These are phyloP conservation scores for Agroathelia rolfsii DNA, from an alignment of 1,284 basidiomycete genomes.

Conservation along the genomic window DNA sequence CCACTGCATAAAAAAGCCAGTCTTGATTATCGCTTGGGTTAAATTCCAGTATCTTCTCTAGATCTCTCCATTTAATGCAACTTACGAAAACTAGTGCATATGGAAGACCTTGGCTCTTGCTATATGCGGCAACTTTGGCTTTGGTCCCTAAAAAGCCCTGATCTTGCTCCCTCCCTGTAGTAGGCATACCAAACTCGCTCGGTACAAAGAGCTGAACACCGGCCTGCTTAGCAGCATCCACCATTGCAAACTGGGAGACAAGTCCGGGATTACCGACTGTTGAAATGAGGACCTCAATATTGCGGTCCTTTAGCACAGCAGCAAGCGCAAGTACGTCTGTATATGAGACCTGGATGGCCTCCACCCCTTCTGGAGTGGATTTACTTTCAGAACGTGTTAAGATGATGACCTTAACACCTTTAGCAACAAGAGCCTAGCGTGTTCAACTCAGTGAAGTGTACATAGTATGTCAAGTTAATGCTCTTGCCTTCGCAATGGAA, in stretches of 20 bases:
- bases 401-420: conserved; percentile 11
- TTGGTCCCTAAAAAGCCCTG: too few relatives aligned
- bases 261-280: conserved; percentile 11
- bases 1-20: conserved; percentile 14
- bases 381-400: conserved; percentile 8
- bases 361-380: too few relatives aligned
- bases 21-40: conserved; percentile 11
- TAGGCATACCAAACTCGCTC: conserved; percentile 18
- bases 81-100: conserved; percentile 14
- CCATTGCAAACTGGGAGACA: conserved; percentile 14
- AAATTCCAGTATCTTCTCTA: neutral
- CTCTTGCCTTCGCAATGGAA: too few relatives aligned
- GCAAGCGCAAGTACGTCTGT: conserved; percentile 8
- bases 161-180: conserved; percentile 7
- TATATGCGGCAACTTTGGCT: conserved; percentile 6
- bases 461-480: neutral
- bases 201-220: conserved; percentile 22
- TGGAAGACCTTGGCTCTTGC: conserved; percentile 6
- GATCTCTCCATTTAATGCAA: conserved; percentile 1
- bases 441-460: conserved; percentile 9
- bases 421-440: conserved; percentile 13
- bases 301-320: conserved; percentile 10
- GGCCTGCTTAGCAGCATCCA: conserved; percentile 17
- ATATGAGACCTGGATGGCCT: too few relatives aligned
- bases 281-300: conserved; percentile 17